These are phyloP conservation scores for Saturnispora saitoi DNA, from an alignment of 805 yeast species.

Conservation along the genomic window DNA sequence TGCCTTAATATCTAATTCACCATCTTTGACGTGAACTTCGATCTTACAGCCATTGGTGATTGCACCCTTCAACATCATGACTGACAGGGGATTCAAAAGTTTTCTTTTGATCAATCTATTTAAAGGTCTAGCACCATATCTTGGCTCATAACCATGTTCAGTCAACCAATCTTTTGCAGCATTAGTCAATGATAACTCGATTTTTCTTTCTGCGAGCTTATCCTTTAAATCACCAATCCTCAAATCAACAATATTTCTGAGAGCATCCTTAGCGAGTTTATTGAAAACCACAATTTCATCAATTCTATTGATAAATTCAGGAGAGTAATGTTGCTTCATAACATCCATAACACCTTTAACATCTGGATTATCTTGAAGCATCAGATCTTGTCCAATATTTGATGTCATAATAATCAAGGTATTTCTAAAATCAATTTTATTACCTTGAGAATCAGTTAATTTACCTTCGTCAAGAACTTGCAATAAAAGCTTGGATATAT, in stretches of 20 bases:
- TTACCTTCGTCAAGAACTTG: slow-evolving; percentile 96
- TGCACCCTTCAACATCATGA: slow-evolving; percentile 69
- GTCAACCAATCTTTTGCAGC: slow-evolving; percentile 74
- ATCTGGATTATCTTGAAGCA: slow-evolving; percentile 60
- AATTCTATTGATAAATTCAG: slow-evolving; percentile 89
- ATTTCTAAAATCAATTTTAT: slow-evolving; percentile 87
- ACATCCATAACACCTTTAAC: slow-evolving; percentile 55
- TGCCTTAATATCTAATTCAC: slow-evolving; percentile 7
- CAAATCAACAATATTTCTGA: slow-evolving; percentile 76
- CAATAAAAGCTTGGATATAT: slow-evolving; percentile 78
- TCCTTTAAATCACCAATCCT: slow-evolving; percentile 75
- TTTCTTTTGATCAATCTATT: slow-evolving; percentile 80
- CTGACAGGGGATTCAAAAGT: slow-evolving; percentile 84
- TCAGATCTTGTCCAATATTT: slow-evolving; percentile 88
- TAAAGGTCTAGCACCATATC: slow-evolving; percentile 94
- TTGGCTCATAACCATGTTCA: slow-evolving; percentile 79
- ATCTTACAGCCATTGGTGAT: slow-evolving; percentile 36
- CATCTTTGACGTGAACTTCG: slow-evolving; percentile 6
- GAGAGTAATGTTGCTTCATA: slow-evolving; percentile 73
- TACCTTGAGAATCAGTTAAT: slow-evolving; percentile 91
- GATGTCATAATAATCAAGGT: slow-evolving; percentile 95
- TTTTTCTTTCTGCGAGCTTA: slow-evolving; percentile 71
- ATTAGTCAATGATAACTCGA: slow-evolving; percentile 41
- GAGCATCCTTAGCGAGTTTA: slow-evolving; percentile 68
- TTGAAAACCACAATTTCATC: slow-evolving; percentile 94